Evolutionary conservation across 805 yeast species (phyloP).

Genomic region (Wickerhamomyces subpelliculosus): DNA sequence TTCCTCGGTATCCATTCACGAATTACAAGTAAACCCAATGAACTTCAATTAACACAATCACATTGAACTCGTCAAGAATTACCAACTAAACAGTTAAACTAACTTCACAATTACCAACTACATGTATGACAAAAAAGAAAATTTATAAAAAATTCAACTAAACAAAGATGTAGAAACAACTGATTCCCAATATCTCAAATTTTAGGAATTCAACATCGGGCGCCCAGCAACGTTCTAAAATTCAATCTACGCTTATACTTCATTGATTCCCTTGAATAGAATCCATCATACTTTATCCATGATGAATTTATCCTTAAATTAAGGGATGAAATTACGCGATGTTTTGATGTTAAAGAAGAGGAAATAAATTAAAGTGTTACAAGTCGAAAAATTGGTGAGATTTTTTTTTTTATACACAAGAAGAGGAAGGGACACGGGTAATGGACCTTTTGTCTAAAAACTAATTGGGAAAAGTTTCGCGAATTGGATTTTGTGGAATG

Average conservation of each 20-base stretch:
- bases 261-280: neutral
- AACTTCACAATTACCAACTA: too few relatives aligned
- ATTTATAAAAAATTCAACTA: too few relatives aligned
- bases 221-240: constrained; percentile 1
- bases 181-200: constrained; percentile 32
- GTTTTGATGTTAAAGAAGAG: neutral
- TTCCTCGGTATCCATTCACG: too few relatives aligned
- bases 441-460: too few relatives aligned
- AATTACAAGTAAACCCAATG: too few relatives aligned
- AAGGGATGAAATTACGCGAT: neutral
- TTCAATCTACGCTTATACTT: constrained; percentile 1
- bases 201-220: constrained; percentile 1
- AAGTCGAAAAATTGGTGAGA: neutral
- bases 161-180: constrained; percentile 28
- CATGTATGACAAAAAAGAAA: too few relatives aligned
- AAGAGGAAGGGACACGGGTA: too few relatives aligned
- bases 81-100: too few relatives aligned
- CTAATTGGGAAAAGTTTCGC: too few relatives aligned
- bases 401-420: neutral
- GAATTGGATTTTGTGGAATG: too few relatives aligned
- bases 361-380: neutral
- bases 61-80: too few relatives aligned
- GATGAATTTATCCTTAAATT: neutral
- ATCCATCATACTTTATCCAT: neutral
- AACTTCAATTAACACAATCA: too few relatives aligned